phyloP scores from a whole-genome alignment of 768 basidiomycete species.

The Clitopilus passeckerianus region DNA sequence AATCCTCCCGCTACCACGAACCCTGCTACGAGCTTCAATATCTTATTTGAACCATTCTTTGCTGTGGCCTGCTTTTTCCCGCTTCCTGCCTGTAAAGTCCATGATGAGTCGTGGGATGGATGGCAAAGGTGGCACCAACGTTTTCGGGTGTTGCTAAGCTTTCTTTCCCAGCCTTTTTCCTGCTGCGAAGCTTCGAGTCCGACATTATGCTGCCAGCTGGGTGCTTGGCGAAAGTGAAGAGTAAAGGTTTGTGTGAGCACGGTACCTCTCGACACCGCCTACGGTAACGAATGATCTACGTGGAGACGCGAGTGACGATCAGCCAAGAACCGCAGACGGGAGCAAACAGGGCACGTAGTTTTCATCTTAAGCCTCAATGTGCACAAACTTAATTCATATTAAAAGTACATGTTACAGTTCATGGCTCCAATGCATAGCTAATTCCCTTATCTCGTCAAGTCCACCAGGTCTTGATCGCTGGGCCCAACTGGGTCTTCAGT shows the following conservation, averaged over 20 bases:
- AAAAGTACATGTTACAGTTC: too few species aligned
- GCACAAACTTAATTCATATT: too few species aligned
- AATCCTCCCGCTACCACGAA: background rate
- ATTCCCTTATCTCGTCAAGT: background rate
- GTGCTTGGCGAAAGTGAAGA: background rate
- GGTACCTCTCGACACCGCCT: too few species aligned
- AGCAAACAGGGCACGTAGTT: too few species aligned
- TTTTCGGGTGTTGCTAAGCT: background rate
- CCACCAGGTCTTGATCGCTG: background rate
- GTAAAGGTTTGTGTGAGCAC: background rate
- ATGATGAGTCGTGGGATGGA: background rate
- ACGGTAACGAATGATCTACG: too few species aligned
- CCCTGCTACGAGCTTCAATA: background rate
- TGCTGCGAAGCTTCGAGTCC: background rate
- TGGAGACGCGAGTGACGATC: too few species aligned
- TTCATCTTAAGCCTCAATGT: too few species aligned
- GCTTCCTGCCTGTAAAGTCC: background rate
- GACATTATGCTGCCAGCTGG: background rate
- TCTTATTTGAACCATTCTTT: background rate
- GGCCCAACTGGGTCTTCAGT: conserved; percentile 68
- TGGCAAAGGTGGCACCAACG: background rate
- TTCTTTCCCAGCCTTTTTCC: background rate
- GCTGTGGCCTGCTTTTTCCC: background rate
- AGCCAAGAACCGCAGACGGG: too few species aligned
- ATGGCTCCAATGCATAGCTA: too few species aligned